A percentile compares a stretch with the other conserved stretches of the same genome.
Conservation (phyloP, 805 yeast genomes). For the Ogataea sp. region DNA sequence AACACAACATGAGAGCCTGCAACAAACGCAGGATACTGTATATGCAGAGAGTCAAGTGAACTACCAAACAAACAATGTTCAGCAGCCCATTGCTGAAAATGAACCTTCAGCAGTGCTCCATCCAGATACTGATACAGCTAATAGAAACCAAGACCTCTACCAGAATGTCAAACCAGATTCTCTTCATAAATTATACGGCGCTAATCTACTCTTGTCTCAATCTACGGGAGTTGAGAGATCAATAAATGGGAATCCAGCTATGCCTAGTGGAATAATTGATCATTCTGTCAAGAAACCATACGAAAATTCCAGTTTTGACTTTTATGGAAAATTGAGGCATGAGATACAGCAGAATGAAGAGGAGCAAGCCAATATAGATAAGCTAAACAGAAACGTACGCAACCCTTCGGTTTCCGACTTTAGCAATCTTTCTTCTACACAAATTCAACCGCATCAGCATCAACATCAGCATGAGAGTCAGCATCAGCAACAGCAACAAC, state of each 20-base stretch:
- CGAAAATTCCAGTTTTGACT: background rate
- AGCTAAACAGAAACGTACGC: background rate
- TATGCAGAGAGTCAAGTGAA: no score
- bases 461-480: no score
- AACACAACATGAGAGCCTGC: no score
- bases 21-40: no score
- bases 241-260: background rate
- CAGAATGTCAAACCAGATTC: background rate
- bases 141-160: background rate
- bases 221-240: constrained; percentile 43
- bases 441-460: no score
- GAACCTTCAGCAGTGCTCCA: no score
- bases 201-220: constrained; percentile 31
- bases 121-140: background rate
- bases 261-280: background rate
- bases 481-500: no score
- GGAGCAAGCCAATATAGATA: background rate
- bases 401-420: background rate
- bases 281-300: background rate
- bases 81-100: no score
- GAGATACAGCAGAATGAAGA: background rate
- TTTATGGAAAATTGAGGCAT: background rate
- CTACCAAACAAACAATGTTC: no score
- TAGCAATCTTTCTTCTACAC: background rate
- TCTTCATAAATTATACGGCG: constrained; percentile 7